Evolutionary conservation across 2,329 filamentous ascomycete genomes (phyloP).

Genomic region (Lachnellula subtilissima): DNA sequence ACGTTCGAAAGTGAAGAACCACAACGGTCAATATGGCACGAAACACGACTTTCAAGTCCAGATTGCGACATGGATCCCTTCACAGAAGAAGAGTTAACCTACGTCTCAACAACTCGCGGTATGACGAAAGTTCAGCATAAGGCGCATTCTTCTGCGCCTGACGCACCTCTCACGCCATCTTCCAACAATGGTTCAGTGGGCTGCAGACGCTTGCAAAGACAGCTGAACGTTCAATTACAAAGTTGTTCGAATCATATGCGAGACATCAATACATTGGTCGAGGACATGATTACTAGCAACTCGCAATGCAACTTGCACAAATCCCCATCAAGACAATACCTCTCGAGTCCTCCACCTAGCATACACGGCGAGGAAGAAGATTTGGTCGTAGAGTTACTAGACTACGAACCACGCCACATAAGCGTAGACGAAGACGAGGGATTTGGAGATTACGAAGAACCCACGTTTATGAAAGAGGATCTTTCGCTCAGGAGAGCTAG

Average conservation of each 20-base stretch:
- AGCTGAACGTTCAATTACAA: conserved; percentile 24
- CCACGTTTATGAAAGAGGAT: conserved; percentile 8
- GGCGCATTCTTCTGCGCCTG: conserved; percentile 5
- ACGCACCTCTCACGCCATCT: neutral
- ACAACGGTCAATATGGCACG: conserved; percentile 14
- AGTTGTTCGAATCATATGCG: conserved; percentile 15
- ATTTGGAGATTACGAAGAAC: conserved; percentile 17
- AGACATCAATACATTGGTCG: conserved; percentile 22
- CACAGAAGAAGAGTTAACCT: conserved; percentile 10
- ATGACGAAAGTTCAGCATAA: conserved; percentile 8
- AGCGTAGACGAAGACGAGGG: conserved; percentile 22
- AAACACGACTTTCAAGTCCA: conserved; percentile 7
- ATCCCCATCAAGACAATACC: conserved; percentile 1
- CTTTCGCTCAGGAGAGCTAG: conserved; percentile 17
- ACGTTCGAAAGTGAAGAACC: conserved; percentile 10
- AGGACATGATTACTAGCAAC: conserved; percentile 20
- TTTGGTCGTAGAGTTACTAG: neutral
- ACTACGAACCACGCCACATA: neutral
- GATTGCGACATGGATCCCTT: conserved; percentile 8
- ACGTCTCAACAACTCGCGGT: conserved; percentile 10
- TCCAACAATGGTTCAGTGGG: conserved; percentile 5
- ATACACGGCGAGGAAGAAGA: neutral
- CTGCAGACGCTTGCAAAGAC: conserved; percentile 20
- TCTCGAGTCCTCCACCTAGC: conserved; percentile 2
- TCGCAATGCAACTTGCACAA: conserved; percentile 20